A percentile compares a stretch with the other conserved stretches of the same genome.
phyloP scores from a whole-genome alignment of 495 filamentous ascomycete genomes.

The Neurospora pannonica region DNA sequence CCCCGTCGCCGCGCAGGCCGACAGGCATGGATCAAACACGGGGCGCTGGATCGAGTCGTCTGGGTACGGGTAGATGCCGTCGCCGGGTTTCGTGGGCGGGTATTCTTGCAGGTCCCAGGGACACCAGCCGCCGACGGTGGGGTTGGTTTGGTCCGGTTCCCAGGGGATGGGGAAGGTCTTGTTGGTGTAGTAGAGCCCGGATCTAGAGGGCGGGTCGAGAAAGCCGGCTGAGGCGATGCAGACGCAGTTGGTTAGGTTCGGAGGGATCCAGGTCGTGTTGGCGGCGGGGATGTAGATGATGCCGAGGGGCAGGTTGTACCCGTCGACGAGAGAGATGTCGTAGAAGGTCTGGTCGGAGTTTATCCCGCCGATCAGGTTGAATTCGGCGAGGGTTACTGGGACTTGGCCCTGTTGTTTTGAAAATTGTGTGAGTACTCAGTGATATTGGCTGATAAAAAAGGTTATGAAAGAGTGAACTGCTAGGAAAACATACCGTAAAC shows the following conservation, averaged over 20 bases:
- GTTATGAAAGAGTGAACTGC: neutral
- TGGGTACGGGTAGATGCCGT: constrained; percentile 68
- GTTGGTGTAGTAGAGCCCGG: constrained; percentile 40
- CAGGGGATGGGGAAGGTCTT: constrained; percentile 53
- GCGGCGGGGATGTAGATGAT: constrained; percentile 51
- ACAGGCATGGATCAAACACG: constrained; percentile 61
- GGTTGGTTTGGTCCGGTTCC: constrained; percentile 41
- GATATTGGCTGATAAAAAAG: neutral
- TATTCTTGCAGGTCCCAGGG: constrained; percentile 63
- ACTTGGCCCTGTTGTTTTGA: constrained; percentile 40
- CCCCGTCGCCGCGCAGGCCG: constrained; percentile 55
- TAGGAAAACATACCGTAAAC: constrained; percentile 42
- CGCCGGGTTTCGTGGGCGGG: constrained; percentile 51
- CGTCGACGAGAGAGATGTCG: constrained; percentile 77
- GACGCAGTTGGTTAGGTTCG: constrained; percentile 62
- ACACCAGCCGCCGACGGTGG: constrained; percentile 55
- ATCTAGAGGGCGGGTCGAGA: constrained; percentile 33
- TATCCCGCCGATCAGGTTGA: constrained; percentile 55
- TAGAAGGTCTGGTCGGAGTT: constrained; percentile 58
- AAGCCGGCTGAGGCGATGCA: constrained; percentile 59
- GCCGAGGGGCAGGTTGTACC: constrained; percentile 68
- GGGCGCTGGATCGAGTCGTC: constrained; percentile 58
- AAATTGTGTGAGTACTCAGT: neutral
- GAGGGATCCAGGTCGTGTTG: constrained; percentile 51
- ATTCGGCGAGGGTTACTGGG: constrained; percentile 65